phyloP scores from a whole-genome alignment of 805 yeast genomes.

The Candida germanica region DNA sequence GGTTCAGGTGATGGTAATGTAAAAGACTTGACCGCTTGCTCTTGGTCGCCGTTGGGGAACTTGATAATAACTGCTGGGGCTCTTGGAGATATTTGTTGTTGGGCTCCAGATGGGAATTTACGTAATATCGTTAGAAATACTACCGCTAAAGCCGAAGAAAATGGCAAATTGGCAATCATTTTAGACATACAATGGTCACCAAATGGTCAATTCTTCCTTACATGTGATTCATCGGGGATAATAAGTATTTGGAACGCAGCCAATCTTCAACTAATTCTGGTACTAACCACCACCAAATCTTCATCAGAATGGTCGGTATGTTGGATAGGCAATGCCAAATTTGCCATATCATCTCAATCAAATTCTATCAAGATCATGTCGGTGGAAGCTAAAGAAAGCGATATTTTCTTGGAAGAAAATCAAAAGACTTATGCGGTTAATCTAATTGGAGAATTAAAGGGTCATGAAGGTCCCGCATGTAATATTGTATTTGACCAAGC shows the following conservation, averaged over 20 bases:
- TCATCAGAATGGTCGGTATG: conserved; percentile 47
- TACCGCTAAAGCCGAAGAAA: conserved; percentile 8
- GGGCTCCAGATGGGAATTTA: conserved; percentile 70
- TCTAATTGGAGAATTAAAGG: conserved; percentile 40
- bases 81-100: conserved; percentile 73
- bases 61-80: conserved; percentile 60
- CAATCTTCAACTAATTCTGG: conserved; percentile 30
- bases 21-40: conserved; percentile 30
- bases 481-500: conserved; percentile 50
- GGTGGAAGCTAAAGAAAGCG: conserved; percentile 32
- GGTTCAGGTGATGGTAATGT: conserved; percentile 14
- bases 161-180: conserved; percentile 37
- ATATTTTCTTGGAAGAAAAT: not conserved
- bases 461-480: conserved; percentile 64
- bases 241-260: conserved; percentile 64
- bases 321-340: conserved; percentile 70
- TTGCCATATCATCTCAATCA: conserved; percentile 64
- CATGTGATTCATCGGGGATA: conserved; percentile 48
- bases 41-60: conserved; percentile 71
- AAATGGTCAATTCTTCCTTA: conserved; percentile 50
- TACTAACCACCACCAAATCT: conserved; percentile 5
- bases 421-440: conserved; percentile 4
- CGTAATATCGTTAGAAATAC: conserved; percentile 43
- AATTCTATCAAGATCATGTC: conserved; percentile 47
- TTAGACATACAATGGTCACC: conserved; percentile 59